These are phyloP conservation scores for Yamadazyma insecticola DNA, from an alignment of 805 yeast species.

Conservation along the genomic window DNA sequence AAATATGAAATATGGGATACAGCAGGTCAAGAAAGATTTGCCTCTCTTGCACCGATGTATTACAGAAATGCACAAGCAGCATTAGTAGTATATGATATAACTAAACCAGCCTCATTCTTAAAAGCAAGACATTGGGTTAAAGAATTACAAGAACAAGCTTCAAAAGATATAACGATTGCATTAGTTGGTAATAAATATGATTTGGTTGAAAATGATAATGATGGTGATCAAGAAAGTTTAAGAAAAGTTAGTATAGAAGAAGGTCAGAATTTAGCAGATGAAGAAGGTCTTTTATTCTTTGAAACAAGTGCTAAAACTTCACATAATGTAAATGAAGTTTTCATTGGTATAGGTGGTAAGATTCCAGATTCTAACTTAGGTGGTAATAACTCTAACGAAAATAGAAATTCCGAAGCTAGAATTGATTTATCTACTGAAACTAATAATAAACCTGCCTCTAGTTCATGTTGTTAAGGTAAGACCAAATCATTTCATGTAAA, in stretches of 20 bases:
- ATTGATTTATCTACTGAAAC: slow-evolving; percentile 29
- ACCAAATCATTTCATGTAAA: too few relatives aligned
- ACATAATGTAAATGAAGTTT: slow-evolving; percentile 84
- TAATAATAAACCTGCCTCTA: slow-evolving; percentile 1
- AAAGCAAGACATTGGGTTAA: slow-evolving; percentile 98
- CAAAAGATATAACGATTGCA: slow-evolving; percentile 88
- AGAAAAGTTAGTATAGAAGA: slow-evolving; percentile 84
- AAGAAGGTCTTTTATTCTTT: slow-evolving; percentile 84
- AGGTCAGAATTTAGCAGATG: slow-evolving; percentile 83
- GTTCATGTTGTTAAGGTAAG: slow-evolving; percentile 9
- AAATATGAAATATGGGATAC: slow-evolving; percentile 96
- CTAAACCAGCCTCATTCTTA: slow-evolving; percentile 90
- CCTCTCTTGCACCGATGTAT: slow-evolving; percentile 94
- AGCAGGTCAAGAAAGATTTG: slow-evolving; percentile 97
- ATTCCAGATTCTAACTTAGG: slow-evolving; percentile 48
- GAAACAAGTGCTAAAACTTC: slow-evolving; percentile 95
- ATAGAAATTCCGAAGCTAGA: slow-evolving; percentile 21
- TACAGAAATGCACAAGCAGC: slow-evolving; percentile 98
- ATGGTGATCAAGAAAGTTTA: slow-evolving; percentile 30
- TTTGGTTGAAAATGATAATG: slow-evolving; percentile 52
- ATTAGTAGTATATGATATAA: slow-evolving; percentile 89
- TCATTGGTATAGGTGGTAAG: slow-evolving; percentile 82
- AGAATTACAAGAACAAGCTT: slow-evolving; percentile 91
- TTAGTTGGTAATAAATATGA: slow-evolving; percentile 92
- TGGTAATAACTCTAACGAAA: slow-evolving; percentile 3